Conservation (phyloP, 257 asterid species). For the Salvia miltiorrhiza region DNA sequence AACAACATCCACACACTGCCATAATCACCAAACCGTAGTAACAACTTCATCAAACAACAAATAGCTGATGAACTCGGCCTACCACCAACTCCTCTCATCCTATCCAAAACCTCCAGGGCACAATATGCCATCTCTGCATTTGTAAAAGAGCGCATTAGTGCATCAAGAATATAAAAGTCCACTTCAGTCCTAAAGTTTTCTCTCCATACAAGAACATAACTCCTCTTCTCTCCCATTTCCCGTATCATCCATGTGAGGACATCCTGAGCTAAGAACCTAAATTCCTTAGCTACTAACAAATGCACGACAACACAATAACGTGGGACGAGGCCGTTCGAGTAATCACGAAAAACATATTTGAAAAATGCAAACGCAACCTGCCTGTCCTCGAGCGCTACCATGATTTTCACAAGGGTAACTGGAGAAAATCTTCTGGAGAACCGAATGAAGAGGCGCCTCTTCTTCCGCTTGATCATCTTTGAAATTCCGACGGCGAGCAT, state of each 20-base stretch:
- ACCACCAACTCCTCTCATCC: slow-evolving; percentile 64
- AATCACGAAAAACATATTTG: slow-evolving; percentile 49
- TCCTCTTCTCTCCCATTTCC: slow-evolving; percentile 62
- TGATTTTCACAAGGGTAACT: slow-evolving; percentile 45
- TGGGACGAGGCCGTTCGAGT: slow-evolving; percentile 39
- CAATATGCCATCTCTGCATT: slow-evolving; percentile 54
- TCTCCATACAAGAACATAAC: slow-evolving; percentile 59
- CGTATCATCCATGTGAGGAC: slow-evolving; percentile 59
- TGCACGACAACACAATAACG: slow-evolving; percentile 59
- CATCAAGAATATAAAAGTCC: slow-evolving; percentile 64
- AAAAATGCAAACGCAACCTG: slow-evolving; percentile 74
- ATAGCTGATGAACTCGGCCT: slow-evolving; percentile 67
- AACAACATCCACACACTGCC: slow-evolving; percentile 77
- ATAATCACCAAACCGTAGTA: slow-evolving; percentile 67
- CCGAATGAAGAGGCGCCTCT: slow-evolving; percentile 31
- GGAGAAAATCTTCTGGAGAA: slow-evolving; percentile 59
- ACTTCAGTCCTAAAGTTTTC: slow-evolving; percentile 32
- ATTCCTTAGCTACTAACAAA: slow-evolving; percentile 41
- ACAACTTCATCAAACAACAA: slow-evolving; percentile 50
- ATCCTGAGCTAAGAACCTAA: slow-evolving; percentile 74
- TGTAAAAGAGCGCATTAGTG: slow-evolving; percentile 77
- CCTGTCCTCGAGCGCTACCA: slow-evolving; percentile 46
- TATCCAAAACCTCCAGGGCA: slow-evolving; percentile 60
- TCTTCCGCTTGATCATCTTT: slow-evolving; percentile 46
- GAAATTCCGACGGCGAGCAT: slow-evolving; percentile 55